Evolutionary conservation across 2,329 filamentous ascomycete species (phyloP).

Genomic region (Clarireedia homoeocarpa): DNA sequence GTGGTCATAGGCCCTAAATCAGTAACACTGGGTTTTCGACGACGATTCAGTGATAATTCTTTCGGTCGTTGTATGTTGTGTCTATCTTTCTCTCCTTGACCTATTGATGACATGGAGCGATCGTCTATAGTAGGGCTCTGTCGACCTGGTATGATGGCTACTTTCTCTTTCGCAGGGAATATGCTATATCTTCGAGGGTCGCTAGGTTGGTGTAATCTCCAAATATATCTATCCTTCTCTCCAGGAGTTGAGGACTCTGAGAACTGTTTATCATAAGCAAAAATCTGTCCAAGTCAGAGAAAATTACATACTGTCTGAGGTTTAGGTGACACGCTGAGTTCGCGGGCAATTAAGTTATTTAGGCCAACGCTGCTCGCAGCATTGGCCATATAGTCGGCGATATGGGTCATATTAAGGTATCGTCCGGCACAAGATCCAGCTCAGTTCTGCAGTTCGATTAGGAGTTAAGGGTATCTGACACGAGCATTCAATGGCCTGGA

Average conservation of each 20-base stretch:
- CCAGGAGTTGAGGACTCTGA: slow-evolving; percentile 12
- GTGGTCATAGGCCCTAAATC: slow-evolving; percentile 62
- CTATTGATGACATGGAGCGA: slow-evolving; percentile 32
- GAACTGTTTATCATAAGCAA: slow-evolving; percentile 18
- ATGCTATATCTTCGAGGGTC: slow-evolving; percentile 49
- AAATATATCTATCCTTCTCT: slow-evolving; percentile 42
- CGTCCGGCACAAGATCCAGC: slow-evolving; percentile 15
- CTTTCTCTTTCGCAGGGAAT: slow-evolving; percentile 44
- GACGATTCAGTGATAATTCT: slow-evolving; percentile 47
- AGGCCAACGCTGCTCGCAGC: slow-evolving; percentile 5
- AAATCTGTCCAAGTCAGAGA: neutral
- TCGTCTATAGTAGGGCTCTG: slow-evolving; percentile 41
- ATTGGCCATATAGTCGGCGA: slow-evolving; percentile 2
- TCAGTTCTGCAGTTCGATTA: slow-evolving; percentile 13
- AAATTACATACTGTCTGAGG: slow-evolving; percentile 25
- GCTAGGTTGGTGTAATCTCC: slow-evolving; percentile 52
- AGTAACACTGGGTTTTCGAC: slow-evolving; percentile 56
- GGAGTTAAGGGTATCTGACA: slow-evolving; percentile 3
- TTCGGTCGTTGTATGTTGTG: slow-evolving; percentile 44
- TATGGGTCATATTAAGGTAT: slow-evolving; percentile 10
- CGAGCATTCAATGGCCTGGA: neutral
- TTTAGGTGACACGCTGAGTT: slow-evolving; percentile 30
- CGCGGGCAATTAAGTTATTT: slow-evolving; percentile 24
- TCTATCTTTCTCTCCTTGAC: slow-evolving; percentile 14
- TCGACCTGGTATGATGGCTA: slow-evolving; percentile 30